Evolutionary conservation across 2,329 filamentous ascomycete genomes (phyloP).

Genomic region (Chalara sp.): DNA sequence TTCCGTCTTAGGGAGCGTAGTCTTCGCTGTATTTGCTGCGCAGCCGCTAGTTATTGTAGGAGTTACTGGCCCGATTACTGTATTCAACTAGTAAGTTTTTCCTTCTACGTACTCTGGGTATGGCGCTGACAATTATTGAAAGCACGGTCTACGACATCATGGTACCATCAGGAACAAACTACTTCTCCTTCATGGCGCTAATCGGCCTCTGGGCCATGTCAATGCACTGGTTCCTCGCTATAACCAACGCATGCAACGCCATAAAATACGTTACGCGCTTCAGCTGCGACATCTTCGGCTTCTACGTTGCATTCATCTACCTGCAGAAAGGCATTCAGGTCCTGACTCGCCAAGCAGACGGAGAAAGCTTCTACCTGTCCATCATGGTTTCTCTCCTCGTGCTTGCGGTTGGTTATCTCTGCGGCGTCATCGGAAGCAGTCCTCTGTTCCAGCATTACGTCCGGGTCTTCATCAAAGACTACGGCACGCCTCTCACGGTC

Average conservation of each 20-base stretch:
- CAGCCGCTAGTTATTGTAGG: constrained; percentile 89
- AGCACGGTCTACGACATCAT: constrained; percentile 90
- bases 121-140: constrained; percentile 34
- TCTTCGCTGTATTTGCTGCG: constrained; percentile 72
- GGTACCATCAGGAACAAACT: constrained; percentile 67
- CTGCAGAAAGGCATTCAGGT: constrained; percentile 88
- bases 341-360: constrained; percentile 64
- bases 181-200: constrained; percentile 88
- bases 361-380: constrained; percentile 67
- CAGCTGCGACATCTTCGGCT: constrained; percentile 89
- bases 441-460: constrained; percentile 68
- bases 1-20: constrained; percentile 74
- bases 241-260: constrained; percentile 81
- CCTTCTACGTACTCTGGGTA: neutral
- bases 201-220: constrained; percentile 83
- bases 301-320: constrained; percentile 90
- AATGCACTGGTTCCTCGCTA: constrained; percentile 77
- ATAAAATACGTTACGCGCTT: constrained; percentile 88
- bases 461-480: constrained; percentile 81
- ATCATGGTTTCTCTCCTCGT: constrained; percentile 72
- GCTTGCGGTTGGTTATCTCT: constrained; percentile 68
- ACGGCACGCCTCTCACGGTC: constrained; percentile 75
- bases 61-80: constrained; percentile 84
- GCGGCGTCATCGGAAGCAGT: constrained; percentile 63
- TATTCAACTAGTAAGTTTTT: constrained; percentile 70